Percentiles rank a stretch among this genome's conserved stretches.
phyloP scores from a whole-genome alignment of 257 asterid species.

The Solanum appendiculatum region DNA sequence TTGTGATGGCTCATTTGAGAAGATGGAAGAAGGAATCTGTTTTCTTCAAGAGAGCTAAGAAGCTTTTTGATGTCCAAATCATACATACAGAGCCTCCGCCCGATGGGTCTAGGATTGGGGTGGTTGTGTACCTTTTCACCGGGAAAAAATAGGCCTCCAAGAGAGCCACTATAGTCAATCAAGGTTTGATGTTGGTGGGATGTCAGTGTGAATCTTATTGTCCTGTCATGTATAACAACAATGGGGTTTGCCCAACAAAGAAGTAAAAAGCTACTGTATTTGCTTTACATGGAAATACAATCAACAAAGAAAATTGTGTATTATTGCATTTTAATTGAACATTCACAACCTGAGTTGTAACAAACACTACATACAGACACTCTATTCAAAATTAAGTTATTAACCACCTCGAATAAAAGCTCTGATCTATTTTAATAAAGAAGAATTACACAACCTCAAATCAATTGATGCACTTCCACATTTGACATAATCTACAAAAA shows the following conservation, averaged over 20 bases:
- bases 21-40: constrained; percentile 75
- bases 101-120: constrained; percentile 52
- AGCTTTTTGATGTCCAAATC: constrained; percentile 34
- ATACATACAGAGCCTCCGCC: constrained; percentile 27
- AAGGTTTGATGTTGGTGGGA: neutral
- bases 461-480: neutral
- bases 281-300: neutral
- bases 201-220: neutral
- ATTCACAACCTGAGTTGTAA: neutral
- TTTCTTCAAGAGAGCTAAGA: constrained; percentile 64
- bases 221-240: neutral
- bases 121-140: constrained; percentile 33
- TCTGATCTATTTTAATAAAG: neutral
- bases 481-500: neutral
- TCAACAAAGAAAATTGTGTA: neutral
- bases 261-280: neutral
- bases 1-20: constrained; percentile 61
- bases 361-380: neutral
- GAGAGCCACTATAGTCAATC: neutral
- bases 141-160: neutral
- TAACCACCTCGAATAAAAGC: neutral
- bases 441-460: neutral
- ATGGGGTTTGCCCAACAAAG: neutral
- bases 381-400: neutral
- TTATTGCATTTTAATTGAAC: neutral